These are phyloP conservation scores for Dentipellis sp. DNA, from an alignment of 768 basidiomycete genomes.

Conservation along the genomic window DNA sequence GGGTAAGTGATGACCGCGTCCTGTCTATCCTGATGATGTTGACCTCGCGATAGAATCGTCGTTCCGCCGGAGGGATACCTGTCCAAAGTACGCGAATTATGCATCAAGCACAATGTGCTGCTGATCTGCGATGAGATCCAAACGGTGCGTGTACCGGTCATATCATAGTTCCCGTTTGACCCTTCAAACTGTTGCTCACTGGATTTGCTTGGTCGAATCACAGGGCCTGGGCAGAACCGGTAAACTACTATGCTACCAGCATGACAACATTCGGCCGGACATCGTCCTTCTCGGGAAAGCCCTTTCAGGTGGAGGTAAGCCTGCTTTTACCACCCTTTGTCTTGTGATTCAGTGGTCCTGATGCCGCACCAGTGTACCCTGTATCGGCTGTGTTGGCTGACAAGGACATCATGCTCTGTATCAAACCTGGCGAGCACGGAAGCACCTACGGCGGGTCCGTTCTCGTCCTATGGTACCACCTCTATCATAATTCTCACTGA, in stretches of 20 bases:
- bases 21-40: not conserved
- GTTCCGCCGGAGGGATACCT: slow-evolving; percentile 89
- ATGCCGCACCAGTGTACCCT: slow-evolving; percentile 65
- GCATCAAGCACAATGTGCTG: slow-evolving; percentile 90
- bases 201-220: slow-evolving; percentile 1
- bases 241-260: slow-evolving; percentile 85
- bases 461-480: not conserved
- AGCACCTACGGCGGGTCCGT: slow-evolving; percentile 90
- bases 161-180: not conserved
- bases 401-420: slow-evolving; percentile 89
- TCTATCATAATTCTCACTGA: slow-evolving; percentile 1
- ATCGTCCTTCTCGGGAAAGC: slow-evolving; percentile 93
- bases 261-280: slow-evolving; percentile 84
- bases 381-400: slow-evolving; percentile 92
- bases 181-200: not conserved
- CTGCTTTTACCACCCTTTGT: not conserved
- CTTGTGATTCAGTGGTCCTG: not conserved
- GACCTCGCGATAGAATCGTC: slow-evolving; percentile 53
- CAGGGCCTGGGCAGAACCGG: slow-evolving; percentile 89
- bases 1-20: slow-evolving; percentile 43
- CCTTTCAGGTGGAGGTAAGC: slow-evolving; percentile 85
- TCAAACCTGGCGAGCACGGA: slow-evolving; percentile 92
- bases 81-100: slow-evolving; percentile 63
- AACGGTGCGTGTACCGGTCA: slow-evolving; percentile 42
- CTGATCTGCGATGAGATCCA: slow-evolving; percentile 98